Percentiles rank a stretch among this genome's conserved stretches.
These are phyloP conservation scores for Senecio squalidus DNA, from an alignment of 140 eudicot species.

Conservation along the genomic window DNA sequence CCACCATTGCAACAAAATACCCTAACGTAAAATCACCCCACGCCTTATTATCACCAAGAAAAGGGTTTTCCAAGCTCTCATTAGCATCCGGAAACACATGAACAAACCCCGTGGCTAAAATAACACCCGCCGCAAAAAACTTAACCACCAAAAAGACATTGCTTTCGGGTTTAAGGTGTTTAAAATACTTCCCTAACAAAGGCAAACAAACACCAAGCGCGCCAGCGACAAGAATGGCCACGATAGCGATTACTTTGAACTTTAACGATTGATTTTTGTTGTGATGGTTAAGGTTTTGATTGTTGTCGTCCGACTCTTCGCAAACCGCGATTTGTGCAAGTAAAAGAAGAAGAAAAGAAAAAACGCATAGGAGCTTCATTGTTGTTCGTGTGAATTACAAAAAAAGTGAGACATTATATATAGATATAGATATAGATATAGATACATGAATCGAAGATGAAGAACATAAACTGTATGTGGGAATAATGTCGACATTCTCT, in stretches of 20 bases:
- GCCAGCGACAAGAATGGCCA: constrained; percentile 31
- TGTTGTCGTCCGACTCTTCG: constrained; percentile 19
- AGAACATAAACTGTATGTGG: too few species aligned
- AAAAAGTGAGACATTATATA: too few species aligned
- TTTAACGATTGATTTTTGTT: constrained; percentile 20
- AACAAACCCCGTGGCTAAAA: constrained; percentile 49
- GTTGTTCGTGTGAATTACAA: too few species aligned
- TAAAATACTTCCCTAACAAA: constrained; percentile 1
- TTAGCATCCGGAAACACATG: constrained; percentile 53
- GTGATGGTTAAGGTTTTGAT: background rate
- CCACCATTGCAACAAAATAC: constrained; percentile 34
- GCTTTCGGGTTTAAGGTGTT: constrained; percentile 21
- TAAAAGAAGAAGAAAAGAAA: constrained; percentile 11
- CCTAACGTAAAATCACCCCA: constrained; percentile 41
- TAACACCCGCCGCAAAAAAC: constrained; percentile 49
- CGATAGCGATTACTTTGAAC: constrained; percentile 34
- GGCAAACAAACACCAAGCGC: constrained; percentile 36
- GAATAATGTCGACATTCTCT: too few species aligned
- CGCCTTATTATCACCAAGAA: constrained; percentile 22
- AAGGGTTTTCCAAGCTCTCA: constrained; percentile 31
- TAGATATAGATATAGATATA: too few species aligned
- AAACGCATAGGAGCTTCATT: too few species aligned
- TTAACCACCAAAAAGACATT: constrained; percentile 25
- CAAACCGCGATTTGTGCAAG: constrained; percentile 23
- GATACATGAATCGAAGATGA: too few species aligned